Evolutionary conservation across 768 basidiomycete genomes (phyloP).

Genomic region (Lanmaoa rubissima): DNA sequence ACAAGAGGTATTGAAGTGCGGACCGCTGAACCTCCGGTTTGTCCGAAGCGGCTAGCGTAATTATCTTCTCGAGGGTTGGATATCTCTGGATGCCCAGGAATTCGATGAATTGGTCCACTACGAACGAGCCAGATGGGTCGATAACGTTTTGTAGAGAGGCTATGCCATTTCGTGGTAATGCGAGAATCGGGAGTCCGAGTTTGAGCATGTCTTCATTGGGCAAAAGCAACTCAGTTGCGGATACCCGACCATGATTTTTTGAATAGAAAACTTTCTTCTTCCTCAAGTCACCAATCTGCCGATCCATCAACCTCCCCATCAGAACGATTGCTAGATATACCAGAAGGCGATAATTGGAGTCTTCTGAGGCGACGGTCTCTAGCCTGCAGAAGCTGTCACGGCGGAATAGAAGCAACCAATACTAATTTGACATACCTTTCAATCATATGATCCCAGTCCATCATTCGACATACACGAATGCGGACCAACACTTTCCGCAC

Average conservation of each 20-base stretch:
- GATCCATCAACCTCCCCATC: conserved; percentile 25
- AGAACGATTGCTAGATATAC: conserved; percentile 62
- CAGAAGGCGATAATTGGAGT: conserved; percentile 30
- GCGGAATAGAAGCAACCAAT: conserved; percentile 35
- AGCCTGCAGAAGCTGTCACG: conserved; percentile 2
- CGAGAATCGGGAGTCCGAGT: conserved; percentile 75
- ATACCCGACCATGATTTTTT: not conserved
- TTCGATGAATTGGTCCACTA: not conserved
- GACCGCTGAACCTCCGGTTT: not conserved
- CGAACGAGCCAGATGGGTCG: not conserved
- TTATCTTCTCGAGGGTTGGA: conserved; percentile 6
- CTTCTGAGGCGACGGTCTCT: conserved; percentile 7
- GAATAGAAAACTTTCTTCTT: conserved; percentile 9
- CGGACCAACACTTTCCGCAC: conserved; percentile 1
- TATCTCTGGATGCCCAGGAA: not conserved
- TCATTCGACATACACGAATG: conserved; percentile 37
- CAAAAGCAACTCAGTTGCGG: conserved; percentile 66
- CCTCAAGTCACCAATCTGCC: not conserved
- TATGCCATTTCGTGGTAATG: not conserved
- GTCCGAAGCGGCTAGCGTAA: conserved; percentile 7
- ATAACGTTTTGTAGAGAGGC: not conserved
- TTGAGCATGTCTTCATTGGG: conserved; percentile 65
- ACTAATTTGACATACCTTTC: conserved; percentile 37
- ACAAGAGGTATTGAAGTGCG: conserved; percentile 13
- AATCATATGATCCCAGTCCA: conserved; percentile 11